phyloP scores from a whole-genome alignment of 345 rosid species.

The Brassica cretica region DNA sequence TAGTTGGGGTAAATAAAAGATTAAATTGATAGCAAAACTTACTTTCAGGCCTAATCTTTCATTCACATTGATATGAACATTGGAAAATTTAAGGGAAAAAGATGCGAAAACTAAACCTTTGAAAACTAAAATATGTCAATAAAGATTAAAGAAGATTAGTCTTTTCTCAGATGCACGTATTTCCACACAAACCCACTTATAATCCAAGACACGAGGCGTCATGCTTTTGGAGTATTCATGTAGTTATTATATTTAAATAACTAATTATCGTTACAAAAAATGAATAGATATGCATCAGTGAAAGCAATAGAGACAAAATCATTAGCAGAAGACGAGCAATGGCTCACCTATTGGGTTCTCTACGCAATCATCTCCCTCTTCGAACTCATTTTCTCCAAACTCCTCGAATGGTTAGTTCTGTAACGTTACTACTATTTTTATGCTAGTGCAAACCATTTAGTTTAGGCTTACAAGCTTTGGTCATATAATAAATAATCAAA shows the following conservation, averaged over 20 bases:
- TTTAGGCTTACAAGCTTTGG: neutral
- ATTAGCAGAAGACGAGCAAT: conserved; percentile 74
- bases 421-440: neutral
- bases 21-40: neutral
- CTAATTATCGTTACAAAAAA: neutral
- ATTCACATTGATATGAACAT: neutral
- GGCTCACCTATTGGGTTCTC: conserved; percentile 98
- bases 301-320: conserved; percentile 92
- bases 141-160: neutral
- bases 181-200: conserved; percentile 33
- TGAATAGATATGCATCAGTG: conserved; percentile 77
- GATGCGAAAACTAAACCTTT: neutral
- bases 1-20: neutral
- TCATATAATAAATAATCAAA: neutral
- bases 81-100: neutral
- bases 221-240: neutral
- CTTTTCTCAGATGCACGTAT: conserved; percentile 20
- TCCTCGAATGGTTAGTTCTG: conserved; percentile 71
- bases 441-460: neutral
- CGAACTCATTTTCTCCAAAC: conserved; percentile 81
- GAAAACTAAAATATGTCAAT: neutral
- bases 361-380: conserved; percentile 81
- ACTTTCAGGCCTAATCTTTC: neutral
- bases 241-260: neutral
- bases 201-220: conserved; percentile 29